Base-by-base conservation (phyloP, 805 yeast genomes). In the Kockiozyma suomiensis region DNA sequence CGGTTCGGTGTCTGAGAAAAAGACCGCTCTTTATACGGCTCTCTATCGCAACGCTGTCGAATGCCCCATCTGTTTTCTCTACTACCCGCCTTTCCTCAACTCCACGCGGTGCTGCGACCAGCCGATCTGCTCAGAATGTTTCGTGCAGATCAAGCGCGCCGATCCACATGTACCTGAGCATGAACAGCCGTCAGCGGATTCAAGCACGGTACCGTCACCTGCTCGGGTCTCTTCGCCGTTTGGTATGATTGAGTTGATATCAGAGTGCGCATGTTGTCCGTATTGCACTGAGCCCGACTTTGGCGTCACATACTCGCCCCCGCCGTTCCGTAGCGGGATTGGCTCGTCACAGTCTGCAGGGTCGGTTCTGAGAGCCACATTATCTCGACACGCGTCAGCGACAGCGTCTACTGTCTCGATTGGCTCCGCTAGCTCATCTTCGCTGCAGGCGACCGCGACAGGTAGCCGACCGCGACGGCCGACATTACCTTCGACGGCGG, bases 91-190 rank as follows among this genome's bases (percentile, higher is more conserved):
- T 28, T 82, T 84, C 68, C 74, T 92, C 62, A 94, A 94, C 75
- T 73, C 81, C 54, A 86, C 96, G 7, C 79, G 96, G 47, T 93
- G 99, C 73, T 93, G 99, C 73, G 82, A 82, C 51, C 98, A 93
- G 72, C 92, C 96, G 1, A 91, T 93, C 21, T 94, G 99, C 75
- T 82, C 97, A 1, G 98, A 93, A 74, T 93, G 99, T 72, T 94
- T 93, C 81, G 97, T 93, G 10, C 97, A 93, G 73, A 91, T 93
- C 72, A 90, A 89, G 73, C 81, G 99, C 54, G 76, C 85, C 35
- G 96, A 90, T 10, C 98, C 99, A 0, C 98, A 93, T 74, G 90
- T 91, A 35, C 97, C 97, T 1, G 84, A 72, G 64, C 78, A 54
- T 42, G 59, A 56, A 25, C 26, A 17, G 12, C 41, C 50, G 75